phyloP scores from a whole-genome alignment of 768 basidiomycete genomes.

The Mycena alexandri region DNA sequence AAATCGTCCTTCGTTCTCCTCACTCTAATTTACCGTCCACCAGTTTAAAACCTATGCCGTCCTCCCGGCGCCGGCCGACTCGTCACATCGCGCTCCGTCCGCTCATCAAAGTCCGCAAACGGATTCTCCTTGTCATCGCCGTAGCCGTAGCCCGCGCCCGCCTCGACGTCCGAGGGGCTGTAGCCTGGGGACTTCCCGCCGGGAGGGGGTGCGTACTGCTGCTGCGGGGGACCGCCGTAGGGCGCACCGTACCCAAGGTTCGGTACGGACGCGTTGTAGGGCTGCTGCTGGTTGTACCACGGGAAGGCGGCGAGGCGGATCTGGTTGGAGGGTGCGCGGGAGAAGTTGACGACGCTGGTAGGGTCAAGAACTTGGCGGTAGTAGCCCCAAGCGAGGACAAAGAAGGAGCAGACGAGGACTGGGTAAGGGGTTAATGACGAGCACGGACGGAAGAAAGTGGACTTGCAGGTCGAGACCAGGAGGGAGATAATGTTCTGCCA shows the following conservation, averaged over 20 bases:
- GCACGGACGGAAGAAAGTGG: background rate
- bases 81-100: slow-evolving; percentile 59
- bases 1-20: too few species aligned
- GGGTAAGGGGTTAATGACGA: background rate
- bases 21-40: too few species aligned
- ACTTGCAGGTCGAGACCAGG: slow-evolving; percentile 70
- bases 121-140: slow-evolving; percentile 66
- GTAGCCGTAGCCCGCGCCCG: slow-evolving; percentile 42
- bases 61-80: slow-evolving; percentile 54
- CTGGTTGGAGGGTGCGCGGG: slow-evolving; percentile 60
- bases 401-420: slow-evolving; percentile 75
- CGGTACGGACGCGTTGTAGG: slow-evolving; percentile 62
- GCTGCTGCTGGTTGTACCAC: slow-evolving; percentile 67
- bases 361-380: slow-evolving; percentile 84
- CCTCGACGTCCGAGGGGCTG: too few species aligned
- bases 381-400: slow-evolving; percentile 75
- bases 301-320: slow-evolving; percentile 51
- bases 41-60: slow-evolving; percentile 41
- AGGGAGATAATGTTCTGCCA: slow-evolving; percentile 77
- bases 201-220: slow-evolving; percentile 60
- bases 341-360: slow-evolving; percentile 62
- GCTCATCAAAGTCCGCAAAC: slow-evolving; percentile 65
- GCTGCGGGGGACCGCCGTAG: slow-evolving; percentile 47
- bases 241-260: slow-evolving; percentile 42
- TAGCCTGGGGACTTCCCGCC: slow-evolving; percentile 48